A percentile compares a stretch with the other conserved stretches of the same genome.
Conservation (phyloP, 495 filamentous ascomycete genomes). For the Penicillium silybi region DNA sequence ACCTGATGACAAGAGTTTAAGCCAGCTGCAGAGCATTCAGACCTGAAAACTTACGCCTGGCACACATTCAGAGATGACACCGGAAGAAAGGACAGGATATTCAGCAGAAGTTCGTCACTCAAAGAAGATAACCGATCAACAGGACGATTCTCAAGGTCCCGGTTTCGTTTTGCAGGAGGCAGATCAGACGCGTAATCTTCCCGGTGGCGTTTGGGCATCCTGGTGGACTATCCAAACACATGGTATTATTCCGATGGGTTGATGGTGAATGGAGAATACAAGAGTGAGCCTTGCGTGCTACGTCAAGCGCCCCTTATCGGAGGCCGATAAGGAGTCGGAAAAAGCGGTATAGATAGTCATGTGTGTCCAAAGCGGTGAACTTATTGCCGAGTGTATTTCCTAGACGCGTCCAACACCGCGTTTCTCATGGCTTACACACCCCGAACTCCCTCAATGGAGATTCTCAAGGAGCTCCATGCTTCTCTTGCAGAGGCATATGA, state of each 20-base stretch:
- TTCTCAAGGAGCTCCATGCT: slow-evolving; percentile 33
- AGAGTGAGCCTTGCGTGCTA: slow-evolving; percentile 1
- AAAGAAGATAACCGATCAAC: slow-evolving; percentile 55
- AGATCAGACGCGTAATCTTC: slow-evolving; percentile 13
- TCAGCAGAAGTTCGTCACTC: slow-evolving; percentile 83
- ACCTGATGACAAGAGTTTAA: slow-evolving; percentile 33
- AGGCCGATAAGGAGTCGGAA: slow-evolving; percentile 8
- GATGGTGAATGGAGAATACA: slow-evolving; percentile 1
- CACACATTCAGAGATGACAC: slow-evolving; percentile 64
- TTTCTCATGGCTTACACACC: neutral
- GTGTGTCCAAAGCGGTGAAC: neutral
- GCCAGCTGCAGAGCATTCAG: neutral
- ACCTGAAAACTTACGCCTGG: slow-evolving; percentile 51
- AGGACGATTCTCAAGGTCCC: slow-evolving; percentile 15
- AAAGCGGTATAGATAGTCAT: neutral
- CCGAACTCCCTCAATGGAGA: slow-evolving; percentile 28
- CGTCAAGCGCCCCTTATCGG: slow-evolving; percentile 20
- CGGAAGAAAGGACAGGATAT: slow-evolving; percentile 74
- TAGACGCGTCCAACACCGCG: slow-evolving; percentile 11
- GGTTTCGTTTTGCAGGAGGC: slow-evolving; percentile 35
- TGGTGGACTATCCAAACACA: slow-evolving; percentile 5
- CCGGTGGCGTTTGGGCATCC: slow-evolving; percentile 46
- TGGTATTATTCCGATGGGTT: neutral
- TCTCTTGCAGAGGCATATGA: slow-evolving; percentile 30
- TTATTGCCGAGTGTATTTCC: neutral